Evolutionary conservation across 2,329 filamentous ascomycete genomes (phyloP).

Genomic region (Ophiostoma sp.): DNA sequence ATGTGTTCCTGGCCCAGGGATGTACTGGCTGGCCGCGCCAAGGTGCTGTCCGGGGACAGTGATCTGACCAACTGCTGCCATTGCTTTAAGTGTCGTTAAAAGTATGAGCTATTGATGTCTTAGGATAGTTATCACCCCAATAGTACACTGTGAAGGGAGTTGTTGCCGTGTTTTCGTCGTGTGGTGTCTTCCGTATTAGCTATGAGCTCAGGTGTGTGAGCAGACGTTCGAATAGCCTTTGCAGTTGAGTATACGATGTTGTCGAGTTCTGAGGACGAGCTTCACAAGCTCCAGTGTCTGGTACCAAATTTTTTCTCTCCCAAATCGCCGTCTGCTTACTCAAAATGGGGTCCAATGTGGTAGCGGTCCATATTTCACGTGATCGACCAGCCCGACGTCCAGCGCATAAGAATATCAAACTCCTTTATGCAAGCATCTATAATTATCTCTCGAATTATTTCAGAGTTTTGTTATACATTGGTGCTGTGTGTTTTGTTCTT

Average conservation of each 20-base stretch:
- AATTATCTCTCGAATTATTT: no score
- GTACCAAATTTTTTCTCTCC: not conserved
- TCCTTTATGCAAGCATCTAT: not conserved
- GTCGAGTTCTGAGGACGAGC: not conserved
- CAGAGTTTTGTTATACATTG: no score
- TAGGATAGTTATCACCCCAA: no score
- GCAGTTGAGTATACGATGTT: no score
- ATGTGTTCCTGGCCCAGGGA: slow-evolving; percentile 77
- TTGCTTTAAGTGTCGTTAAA: not conserved
- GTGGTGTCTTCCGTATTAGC: no score
- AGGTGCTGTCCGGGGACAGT: slow-evolving; percentile 79
- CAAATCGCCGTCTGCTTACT: not conserved
- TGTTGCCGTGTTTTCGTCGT: no score
- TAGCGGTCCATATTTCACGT: not conserved
- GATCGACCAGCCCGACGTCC: not conserved
- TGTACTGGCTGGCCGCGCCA: slow-evolving; percentile 60
- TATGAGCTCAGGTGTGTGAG: no score
- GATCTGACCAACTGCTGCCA: slow-evolving; percentile 33
- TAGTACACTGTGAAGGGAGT: no score
- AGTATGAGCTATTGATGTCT: not conserved
- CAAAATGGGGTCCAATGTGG: not conserved
- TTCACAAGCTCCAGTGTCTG: not conserved
- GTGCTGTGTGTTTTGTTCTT: no score
- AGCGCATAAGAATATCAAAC: not conserved
- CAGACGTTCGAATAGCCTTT: no score